Evolutionary conservation across 257 asterid species (phyloP), one percentile per base, ranked within the genome.

Genomic region (Euphrasia confusa): DNA sequence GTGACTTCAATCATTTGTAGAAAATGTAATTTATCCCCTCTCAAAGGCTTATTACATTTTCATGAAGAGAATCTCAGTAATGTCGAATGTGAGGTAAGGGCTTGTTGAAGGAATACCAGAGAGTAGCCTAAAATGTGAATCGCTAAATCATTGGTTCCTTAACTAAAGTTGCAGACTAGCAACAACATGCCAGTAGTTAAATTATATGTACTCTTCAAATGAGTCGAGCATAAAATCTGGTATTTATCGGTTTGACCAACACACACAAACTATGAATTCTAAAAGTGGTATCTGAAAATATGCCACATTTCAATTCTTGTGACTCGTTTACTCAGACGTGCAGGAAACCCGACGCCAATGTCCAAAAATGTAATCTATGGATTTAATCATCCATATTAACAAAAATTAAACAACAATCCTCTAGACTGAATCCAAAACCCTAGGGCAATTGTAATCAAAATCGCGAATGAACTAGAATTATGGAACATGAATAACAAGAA

Each of bases 271-370:
- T 17, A 47, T 13, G 55, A 5, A 13, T 32, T 57, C 64, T n/a
- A 58, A 11, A 30, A 12, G 48, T 42, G 48, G 48, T 42, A 10
- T 10, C n/a, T 42, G 48, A 62, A 42, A 62, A 45, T n/a, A 9
- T 61, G 42, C 50, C 39, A 60, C 17, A 53, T 14, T 39, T 54
- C 55, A 26, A 69, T 49, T 53, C 45, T 26, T 27, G 58, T 33
- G 65, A 6, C 58, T 71, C 52, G 33, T 18, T 3, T 7, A 47
- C 60, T 64, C 56, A 15, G 10, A n/a, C 26, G 60, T 40, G 27
- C 44, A 59, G 27, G 54, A 53, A 52, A 58, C 17, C 63, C 21
- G n/a, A 45, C 2, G 65, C 18, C 68, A 10, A 14, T 52, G 24
- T 17, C 48, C 12, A 11, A 48, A 17, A 39, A 48, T 12, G 24